Base-by-base conservation (phyloP, 495 filamentous ascomycete genomes). In the Annulohypoxylon stygium region DNA sequence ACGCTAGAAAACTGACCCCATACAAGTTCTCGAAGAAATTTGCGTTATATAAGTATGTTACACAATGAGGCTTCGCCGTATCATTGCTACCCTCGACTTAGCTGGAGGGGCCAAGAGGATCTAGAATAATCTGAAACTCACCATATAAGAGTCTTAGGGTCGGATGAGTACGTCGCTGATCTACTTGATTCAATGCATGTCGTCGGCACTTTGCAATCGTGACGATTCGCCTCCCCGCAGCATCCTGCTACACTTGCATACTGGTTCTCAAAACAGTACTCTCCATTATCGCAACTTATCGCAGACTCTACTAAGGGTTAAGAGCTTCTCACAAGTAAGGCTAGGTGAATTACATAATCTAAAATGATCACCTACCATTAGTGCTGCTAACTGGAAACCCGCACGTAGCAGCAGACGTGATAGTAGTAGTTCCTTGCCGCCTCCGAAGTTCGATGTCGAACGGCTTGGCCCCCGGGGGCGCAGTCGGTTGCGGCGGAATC, bases 401-500 rank as follows among this genome's bases (percentile, higher is more conserved):
- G 70, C 77, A 79, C 18, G 77, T 73, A 55, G 66, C 58, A 37
- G 34, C 26, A 23, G 47, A 33, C 16, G 43, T 23, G n/a, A 48
- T 66, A 5, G 57, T 47, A 41, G 53, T 63, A 3, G 16, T 43
- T 37, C 65, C 59, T 43, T 77, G 75, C 64, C 77, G 66, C 47
- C 62, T 70, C 69, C 75, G 70, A 60, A 79, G 75, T 34, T 77
- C 72, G 63, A 67, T 43, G 30, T 75, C 72, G 45, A 59, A 37
- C 59, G 58, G 73, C 57, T 51, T 63, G 67, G 61, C 67, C 54
- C 60, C 65, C 53, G 75, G 77, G 30, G 74, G 74, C 67, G 80
- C 55, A 59, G 78, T 79, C 69, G 78, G 79, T 67, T 77, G 78
- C 57, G 79, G 74, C 20, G 65, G 43, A 47, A 47, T 30, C 77